Evolutionary conservation across 148 eudicot genomes (phyloP).

Genomic region (Bassia scoparia): DNA sequence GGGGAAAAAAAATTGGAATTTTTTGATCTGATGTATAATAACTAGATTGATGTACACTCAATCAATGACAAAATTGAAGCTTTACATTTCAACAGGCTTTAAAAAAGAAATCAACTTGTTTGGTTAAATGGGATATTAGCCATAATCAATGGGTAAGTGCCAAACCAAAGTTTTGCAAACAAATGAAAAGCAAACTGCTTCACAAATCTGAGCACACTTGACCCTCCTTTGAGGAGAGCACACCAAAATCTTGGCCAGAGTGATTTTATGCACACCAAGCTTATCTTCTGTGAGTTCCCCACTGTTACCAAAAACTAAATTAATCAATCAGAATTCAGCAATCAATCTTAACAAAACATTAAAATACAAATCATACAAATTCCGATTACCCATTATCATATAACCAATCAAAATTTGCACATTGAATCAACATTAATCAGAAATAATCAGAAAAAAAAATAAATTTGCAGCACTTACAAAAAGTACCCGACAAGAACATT

Average conservation of each 20-base stretch:
- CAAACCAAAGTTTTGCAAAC: constrained; percentile 44
- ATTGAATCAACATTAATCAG: no score
- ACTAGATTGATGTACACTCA: constrained; percentile 11
- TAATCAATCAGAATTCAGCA: not conserved
- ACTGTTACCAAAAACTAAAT: not conserved
- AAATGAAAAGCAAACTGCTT: constrained; percentile 32
- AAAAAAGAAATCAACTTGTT: not conserved
- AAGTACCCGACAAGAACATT: no score
- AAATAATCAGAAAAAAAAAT: no score
- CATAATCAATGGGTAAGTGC: constrained; percentile 76
- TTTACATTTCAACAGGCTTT: constrained; percentile 23
- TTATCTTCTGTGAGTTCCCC: constrained; percentile 41
- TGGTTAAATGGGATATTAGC: constrained; percentile 49
- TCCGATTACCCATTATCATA: no score
- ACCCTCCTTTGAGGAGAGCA: constrained; percentile 42
- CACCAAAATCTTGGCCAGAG: constrained; percentile 61
- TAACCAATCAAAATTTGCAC: no score
- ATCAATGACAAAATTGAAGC: constrained; percentile 5
- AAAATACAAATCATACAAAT: not conserved
- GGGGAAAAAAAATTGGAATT: constrained; percentile 8
- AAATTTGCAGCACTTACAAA: no score
- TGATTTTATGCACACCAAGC: constrained; percentile 36
- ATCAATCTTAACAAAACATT: not conserved
- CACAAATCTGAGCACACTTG: constrained; percentile 23
- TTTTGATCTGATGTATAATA: not conserved